Base-by-base conservation (phyloP, 1,284 basidiomycete species). In the Cutaneotrichosporon cyanovorans region DNA sequence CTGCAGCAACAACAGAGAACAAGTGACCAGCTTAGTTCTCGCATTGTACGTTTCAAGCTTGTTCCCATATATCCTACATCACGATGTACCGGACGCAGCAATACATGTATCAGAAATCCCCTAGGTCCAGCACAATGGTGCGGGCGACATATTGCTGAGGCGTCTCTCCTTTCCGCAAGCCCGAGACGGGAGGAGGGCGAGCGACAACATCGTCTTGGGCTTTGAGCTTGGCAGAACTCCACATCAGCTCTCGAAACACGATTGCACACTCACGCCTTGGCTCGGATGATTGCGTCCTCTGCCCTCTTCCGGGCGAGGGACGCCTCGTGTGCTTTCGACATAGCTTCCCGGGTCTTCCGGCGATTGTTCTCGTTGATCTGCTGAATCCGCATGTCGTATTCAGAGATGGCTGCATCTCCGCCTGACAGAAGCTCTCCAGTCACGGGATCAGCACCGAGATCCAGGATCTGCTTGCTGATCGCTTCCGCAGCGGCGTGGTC, bases 291-390 rank as follows among this genome's bases (percentile, higher is more conserved):
- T 6, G 65, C 65, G 25, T 65, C 63, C 43, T 69, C 70, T 1
- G 59, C 63, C 65, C 81, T 82, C 42, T 83, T 78, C 52, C 84
- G 81, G 56, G 84, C 82, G 8, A 78, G 72, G 51, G 83, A 80
- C 30, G 75, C 75, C 34, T 81, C 63, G 69, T 92, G 89, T 0
- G 87, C 84, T 55, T 80, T 80, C 40, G 84, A 76, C 51, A 90
- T 80, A 2, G 80, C 78, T 58, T 89, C 87, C 51, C 81, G 61
- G 50, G 92, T 93, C 38, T 83, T 81, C 56, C 78, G 80, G 35
- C 87, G 78, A 66, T 96, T 93, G 42, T 87, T 80, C 69, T 91
- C 87, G 65, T 92, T 93, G 50, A 95, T 83, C 63, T 75, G 80
- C 16, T 83, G 80, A 25, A 92, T 76, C 57, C 79, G 72, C 50